phyloP scores from a whole-genome alignment of 257 asterid species.

The Anisodus acutangulus region DNA sequence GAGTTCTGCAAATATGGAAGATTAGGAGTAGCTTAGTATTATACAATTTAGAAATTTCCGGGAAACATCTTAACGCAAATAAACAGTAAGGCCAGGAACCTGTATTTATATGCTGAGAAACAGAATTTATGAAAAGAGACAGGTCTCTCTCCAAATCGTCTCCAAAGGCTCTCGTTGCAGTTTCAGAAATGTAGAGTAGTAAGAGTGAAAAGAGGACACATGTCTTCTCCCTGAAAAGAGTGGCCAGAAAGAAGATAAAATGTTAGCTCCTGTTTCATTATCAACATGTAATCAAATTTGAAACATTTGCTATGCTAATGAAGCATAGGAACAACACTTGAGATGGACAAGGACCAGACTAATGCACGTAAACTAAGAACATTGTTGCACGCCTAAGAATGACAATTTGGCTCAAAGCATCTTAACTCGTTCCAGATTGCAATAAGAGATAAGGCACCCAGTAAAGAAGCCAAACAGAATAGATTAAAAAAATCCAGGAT shows the following conservation, averaged over 20 bases:
- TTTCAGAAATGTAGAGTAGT: conserved; percentile 58
- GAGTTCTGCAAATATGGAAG: conserved; percentile 58
- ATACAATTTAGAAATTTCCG: conserved; percentile 11
- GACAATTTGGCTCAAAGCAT: conserved; percentile 9
- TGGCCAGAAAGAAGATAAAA: conserved; percentile 28
- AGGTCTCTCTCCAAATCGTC: conserved; percentile 42
- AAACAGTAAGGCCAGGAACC: conserved; percentile 47
- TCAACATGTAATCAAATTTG: neutral
- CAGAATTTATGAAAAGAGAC: conserved; percentile 49
- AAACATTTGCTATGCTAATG: conserved; percentile 14
- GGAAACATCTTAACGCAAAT: conserved; percentile 17
- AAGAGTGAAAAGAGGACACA: conserved; percentile 64
- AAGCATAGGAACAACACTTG: neutral
- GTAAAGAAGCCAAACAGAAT: neutral
- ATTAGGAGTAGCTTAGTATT: conserved; percentile 22
- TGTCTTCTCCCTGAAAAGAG: conserved; percentile 73
- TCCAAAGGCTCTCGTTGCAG: conserved; percentile 38
- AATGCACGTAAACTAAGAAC: neutral
- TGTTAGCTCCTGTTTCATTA: conserved; percentile 26
- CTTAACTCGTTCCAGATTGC: neutral
- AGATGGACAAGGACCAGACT: neutral
- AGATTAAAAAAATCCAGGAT: neutral
- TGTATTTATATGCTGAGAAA: conserved; percentile 46
- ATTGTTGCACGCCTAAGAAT: neutral
- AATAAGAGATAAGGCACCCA: neutral